Percentiles rank a stretch among this genome's conserved stretches.
phyloP scores from a whole-genome alignment of 2,329 filamentous ascomycete genomes.

The Phaeosphaeriaceae sp. region DNA sequence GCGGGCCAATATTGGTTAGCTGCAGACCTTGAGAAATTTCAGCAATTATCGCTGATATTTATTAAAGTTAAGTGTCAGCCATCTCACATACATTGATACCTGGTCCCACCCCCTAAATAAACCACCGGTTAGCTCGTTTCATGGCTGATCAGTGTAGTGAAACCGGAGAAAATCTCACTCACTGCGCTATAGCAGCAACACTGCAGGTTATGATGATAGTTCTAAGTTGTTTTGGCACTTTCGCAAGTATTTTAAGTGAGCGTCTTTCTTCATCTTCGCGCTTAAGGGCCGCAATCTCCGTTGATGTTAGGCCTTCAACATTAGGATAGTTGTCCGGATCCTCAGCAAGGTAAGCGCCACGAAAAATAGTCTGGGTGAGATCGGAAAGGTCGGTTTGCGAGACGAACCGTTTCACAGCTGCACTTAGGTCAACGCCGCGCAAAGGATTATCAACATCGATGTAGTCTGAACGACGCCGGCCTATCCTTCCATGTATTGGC shows the following conservation, averaged over 20 bases:
- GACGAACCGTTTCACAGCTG: not conserved
- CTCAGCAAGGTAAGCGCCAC: not conserved
- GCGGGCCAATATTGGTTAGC: slow-evolving; percentile 1
- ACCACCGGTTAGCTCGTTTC: not conserved
- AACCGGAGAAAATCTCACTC: not conserved
- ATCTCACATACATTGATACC: not conserved
- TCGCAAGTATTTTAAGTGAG: not conserved
- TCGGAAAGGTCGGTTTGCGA: not conserved
- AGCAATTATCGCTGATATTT: too few species aligned
- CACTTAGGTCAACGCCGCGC: not conserved
- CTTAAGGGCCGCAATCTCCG: not conserved
- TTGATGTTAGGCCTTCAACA: not conserved
- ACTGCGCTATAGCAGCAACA: not conserved
- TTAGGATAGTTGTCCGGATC: not conserved
- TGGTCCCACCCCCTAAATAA: not conserved
- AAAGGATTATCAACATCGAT: not conserved
- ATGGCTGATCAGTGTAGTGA: too few species aligned
- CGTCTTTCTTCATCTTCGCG: not conserved
- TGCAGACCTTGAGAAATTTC: not conserved
- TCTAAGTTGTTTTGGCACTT: not conserved
- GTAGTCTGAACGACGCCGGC: not conserved
- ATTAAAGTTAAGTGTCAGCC: too few species aligned
- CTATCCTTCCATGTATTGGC: too few species aligned
- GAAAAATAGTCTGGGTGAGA: not conserved
- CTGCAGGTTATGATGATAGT: not conserved